These are phyloP conservation scores for Pseudofabraea citricarpa DNA, from an alignment of 2,329 filamentous ascomycete genomes.

Conservation along the genomic window DNA sequence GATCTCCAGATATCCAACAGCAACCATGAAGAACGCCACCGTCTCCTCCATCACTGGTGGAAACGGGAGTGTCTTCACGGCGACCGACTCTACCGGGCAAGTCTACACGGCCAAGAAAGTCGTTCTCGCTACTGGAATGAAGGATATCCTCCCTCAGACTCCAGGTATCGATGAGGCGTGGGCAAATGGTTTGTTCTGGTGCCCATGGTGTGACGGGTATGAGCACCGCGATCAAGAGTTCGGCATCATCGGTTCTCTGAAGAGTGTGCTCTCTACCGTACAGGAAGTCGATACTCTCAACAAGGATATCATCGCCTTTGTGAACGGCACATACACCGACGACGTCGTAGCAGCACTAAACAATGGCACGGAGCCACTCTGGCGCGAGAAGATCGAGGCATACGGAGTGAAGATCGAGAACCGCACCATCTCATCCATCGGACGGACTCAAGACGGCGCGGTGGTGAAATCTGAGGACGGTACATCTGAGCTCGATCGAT, in stretches of 20 bases:
- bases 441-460: constrained; percentile 35
- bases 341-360: constrained; percentile 35
- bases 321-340: constrained; percentile 53
- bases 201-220: constrained; percentile 60
- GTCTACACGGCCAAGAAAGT: constrained; percentile 44
- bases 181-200: constrained; percentile 58
- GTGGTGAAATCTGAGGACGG: constrained; percentile 2
- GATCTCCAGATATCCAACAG: constrained; percentile 45
- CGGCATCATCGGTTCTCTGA: constrained; percentile 44
- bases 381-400: constrained; percentile 42
- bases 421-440: constrained; percentile 44
- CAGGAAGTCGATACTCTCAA: constrained; percentile 51
- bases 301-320: constrained; percentile 33
- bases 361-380: constrained; percentile 37
- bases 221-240: constrained; percentile 56
- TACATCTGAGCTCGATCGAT: constrained; percentile 44
- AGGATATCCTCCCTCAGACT: constrained; percentile 44
- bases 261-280: constrained; percentile 38
- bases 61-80: constrained; percentile 41
- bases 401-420: constrained; percentile 52
- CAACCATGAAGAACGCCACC: constrained; percentile 46
- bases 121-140: constrained; percentile 48
- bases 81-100: constrained; percentile 30
- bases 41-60: constrained; percentile 34
- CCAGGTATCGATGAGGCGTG: constrained; percentile 51